phyloP scores from a whole-genome alignment of 345 rosid genomes.

The Sapria himalayana region DNA sequence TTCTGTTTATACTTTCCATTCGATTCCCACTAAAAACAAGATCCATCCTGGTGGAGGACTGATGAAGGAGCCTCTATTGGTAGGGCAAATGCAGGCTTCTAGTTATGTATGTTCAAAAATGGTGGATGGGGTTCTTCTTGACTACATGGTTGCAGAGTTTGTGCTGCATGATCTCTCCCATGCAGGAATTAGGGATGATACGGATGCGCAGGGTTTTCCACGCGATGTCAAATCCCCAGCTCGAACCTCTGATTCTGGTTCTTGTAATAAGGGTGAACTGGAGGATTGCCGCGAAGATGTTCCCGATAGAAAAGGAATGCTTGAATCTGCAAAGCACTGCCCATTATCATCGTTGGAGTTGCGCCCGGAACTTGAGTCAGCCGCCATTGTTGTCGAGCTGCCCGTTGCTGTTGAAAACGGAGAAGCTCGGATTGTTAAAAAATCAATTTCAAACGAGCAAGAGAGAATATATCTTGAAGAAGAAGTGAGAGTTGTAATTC shows the following conservation, averaged over 20 bases:
- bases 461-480: conserved; percentile 12
- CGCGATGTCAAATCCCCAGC: too few species aligned
- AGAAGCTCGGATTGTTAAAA: conserved; percentile 31
- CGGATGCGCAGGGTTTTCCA: conserved; percentile 9
- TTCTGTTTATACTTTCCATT: conserved; percentile 59
- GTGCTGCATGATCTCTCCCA: conserved; percentile 49
- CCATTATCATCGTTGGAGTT: conserved; percentile 23
- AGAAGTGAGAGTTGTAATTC: conserved; percentile 45
- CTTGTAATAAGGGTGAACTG: too few species aligned
- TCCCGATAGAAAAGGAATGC: conserved; percentile 11
- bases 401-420: conserved; percentile 52
- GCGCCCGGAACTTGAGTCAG: conserved; percentile 52
- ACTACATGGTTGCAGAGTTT: conserved; percentile 54
- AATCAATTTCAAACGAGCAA: conserved; percentile 20
- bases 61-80: conserved; percentile 29
- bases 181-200: conserved; percentile 19
- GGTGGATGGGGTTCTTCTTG: conserved; percentile 20
- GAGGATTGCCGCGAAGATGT: too few species aligned
- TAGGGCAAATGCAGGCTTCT: conserved; percentile 87
- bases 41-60: conserved; percentile 17
- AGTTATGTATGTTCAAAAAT: conserved; percentile 34
- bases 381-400: conserved; percentile 43
- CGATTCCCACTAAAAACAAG: conserved; percentile 30
- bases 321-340: conserved; percentile 16
- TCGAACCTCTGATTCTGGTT: too few species aligned